These are phyloP conservation scores for Sistotremastrum suecicum DNA, from an alignment of 768 basidiomycete species.

Conservation along the genomic window DNA sequence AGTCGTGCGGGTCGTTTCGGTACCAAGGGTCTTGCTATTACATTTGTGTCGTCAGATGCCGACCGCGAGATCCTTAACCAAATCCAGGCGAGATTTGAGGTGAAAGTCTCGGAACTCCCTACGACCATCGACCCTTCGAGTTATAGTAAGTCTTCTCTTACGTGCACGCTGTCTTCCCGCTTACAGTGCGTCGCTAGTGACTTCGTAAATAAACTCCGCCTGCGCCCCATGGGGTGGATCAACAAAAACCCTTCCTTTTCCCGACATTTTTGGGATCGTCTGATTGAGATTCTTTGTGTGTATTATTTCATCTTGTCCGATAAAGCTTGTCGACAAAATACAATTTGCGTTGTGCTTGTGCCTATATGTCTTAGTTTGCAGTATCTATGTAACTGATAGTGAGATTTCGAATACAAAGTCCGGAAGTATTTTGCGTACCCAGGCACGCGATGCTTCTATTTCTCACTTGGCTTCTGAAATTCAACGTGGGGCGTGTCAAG, in stretches of 20 bases:
- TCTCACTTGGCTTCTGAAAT: not conserved
- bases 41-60: conserved; percentile 83
- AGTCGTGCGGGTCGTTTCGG: conserved; percentile 98
- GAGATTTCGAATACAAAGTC: too few species aligned
- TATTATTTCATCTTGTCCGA: not conserved
- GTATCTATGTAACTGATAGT: too few species aligned
- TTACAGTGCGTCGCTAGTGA: conserved; percentile 18
- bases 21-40: conserved; percentile 97
- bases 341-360: too few species aligned
- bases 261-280: not conserved
- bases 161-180: not conserved
- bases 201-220: conserved; percentile 16
- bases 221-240: not conserved
- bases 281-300: not conserved
- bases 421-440: not conserved
- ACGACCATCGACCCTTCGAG: conserved; percentile 88
- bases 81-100: conserved; percentile 95
- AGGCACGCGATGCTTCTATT: not conserved
- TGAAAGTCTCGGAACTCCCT: conserved; percentile 89
- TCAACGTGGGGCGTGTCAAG: too few species aligned
- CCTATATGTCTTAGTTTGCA: too few species aligned
- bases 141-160: conserved; percentile 61
- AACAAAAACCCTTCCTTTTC: conserved; percentile 1
- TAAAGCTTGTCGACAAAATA: too few species aligned
- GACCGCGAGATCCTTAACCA: conserved; percentile 91